Conservation (phyloP, 139 green algal genomes). For the Zygnema cylindricum region DNA sequence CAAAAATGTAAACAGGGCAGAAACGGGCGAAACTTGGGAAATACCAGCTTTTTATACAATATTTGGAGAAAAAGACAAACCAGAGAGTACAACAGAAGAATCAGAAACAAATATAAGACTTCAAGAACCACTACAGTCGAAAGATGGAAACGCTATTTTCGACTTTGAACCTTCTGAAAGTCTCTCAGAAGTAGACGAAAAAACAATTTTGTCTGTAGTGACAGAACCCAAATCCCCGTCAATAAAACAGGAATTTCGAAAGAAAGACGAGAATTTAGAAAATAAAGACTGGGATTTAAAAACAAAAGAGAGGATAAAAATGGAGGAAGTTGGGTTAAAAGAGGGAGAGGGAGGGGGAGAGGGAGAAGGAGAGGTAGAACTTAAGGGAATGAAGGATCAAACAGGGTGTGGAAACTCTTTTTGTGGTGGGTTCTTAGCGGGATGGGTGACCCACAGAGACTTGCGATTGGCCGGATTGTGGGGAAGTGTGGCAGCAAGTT, state of each 20-base stretch:
- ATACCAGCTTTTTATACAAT: slow-evolving; percentile 18
- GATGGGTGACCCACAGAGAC: slow-evolving; percentile 14
- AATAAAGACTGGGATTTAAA: too few species aligned
- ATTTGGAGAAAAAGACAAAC: too few species aligned
- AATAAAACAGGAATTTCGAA: too few species aligned
- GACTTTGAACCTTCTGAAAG: too few species aligned
- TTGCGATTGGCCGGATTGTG: slow-evolving; percentile 25
- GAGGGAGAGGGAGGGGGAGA: background rate
- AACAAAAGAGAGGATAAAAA: background rate
- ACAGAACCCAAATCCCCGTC: too few species aligned
- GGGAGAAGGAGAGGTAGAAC: background rate
- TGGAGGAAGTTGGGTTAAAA: background rate
- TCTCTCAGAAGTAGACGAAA: too few species aligned
- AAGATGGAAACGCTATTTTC: too few species aligned
- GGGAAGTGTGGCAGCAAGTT: slow-evolving; percentile 41
- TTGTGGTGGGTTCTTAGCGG: slow-evolving; percentile 49
- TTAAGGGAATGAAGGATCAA: slow-evolving; percentile 8
- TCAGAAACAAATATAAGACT: too few species aligned
- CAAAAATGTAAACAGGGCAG: slow-evolving; percentile 27
- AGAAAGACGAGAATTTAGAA: too few species aligned
- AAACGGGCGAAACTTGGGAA: slow-evolving; percentile 40
- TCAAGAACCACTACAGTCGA: too few species aligned
- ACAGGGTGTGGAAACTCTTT: slow-evolving; percentile 53
- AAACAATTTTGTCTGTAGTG: too few species aligned
- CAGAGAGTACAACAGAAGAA: too few species aligned